These are phyloP conservation scores for Zymoseptoria tritici DNA, from an alignment of 2,329 filamentous ascomycete species.

Conservation along the genomic window DNA sequence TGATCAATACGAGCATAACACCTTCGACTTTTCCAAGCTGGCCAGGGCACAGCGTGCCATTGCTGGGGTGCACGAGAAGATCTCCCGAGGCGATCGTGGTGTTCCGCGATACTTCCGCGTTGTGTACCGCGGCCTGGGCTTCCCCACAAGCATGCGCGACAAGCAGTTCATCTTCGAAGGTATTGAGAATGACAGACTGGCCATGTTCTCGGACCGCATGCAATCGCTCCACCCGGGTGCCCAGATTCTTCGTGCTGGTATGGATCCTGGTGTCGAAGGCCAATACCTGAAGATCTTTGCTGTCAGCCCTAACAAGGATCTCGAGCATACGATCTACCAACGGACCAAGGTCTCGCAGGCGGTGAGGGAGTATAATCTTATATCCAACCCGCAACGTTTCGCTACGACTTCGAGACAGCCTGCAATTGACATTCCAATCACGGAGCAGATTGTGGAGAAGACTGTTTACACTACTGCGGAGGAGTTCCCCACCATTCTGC, in stretches of 20 bases:
- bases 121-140: slow-evolving; percentile 80
- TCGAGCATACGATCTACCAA: slow-evolving; percentile 77
- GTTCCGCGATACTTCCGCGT: slow-evolving; percentile 88
- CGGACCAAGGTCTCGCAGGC: slow-evolving; percentile 74
- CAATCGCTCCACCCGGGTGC: slow-evolving; percentile 83
- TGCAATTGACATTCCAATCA: slow-evolving; percentile 52
- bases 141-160: slow-evolving; percentile 70
- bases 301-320: slow-evolving; percentile 73
- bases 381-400: slow-evolving; percentile 69
- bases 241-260: slow-evolving; percentile 64
- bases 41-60: slow-evolving; percentile 84
- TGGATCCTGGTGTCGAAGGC: slow-evolving; percentile 71
- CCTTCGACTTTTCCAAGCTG: slow-evolving; percentile 87
- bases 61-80: slow-evolving; percentile 82
- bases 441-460: slow-evolving; percentile 76
- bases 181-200: slow-evolving; percentile 64
- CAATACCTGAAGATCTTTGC: slow-evolving; percentile 80
- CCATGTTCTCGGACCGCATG: slow-evolving; percentile 82
- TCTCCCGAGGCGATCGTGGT: slow-evolving; percentile 71
- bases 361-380: slow-evolving; percentile 78
- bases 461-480: slow-evolving; percentile 75
- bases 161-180: slow-evolving; percentile 93
- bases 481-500: slow-evolving; percentile 81
- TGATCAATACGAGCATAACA: slow-evolving; percentile 79
- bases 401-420: slow-evolving; percentile 68